phyloP scores from a whole-genome alignment of 257 asterid species.

The Fraxinus pennsylvanica region DNA sequence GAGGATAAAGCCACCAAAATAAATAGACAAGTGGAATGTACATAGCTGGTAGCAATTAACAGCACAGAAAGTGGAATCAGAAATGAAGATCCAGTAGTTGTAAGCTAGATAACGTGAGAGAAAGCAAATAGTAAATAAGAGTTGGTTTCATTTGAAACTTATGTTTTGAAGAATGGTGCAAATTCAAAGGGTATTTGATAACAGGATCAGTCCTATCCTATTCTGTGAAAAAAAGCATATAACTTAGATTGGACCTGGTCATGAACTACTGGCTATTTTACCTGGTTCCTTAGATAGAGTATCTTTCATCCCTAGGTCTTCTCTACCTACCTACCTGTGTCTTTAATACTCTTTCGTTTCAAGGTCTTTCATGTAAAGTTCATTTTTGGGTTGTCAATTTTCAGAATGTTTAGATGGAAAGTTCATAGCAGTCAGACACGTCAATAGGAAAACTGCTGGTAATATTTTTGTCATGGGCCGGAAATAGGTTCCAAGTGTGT shows the following conservation, averaged over 20 bases:
- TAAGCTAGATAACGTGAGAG: neutral
- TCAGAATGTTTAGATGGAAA: neutral
- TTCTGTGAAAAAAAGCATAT: neutral
- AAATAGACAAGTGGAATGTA: neutral
- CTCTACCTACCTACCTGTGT: neutral
- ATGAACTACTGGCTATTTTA: neutral
- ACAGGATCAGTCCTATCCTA: neutral
- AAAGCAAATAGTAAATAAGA: neutral
- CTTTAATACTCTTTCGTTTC: neutral
- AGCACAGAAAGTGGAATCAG: neutral
- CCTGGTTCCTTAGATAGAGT: neutral
- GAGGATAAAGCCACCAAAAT: neutral
- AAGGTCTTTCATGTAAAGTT: neutral
- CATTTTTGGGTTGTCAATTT: neutral
- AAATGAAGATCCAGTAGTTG: neutral
- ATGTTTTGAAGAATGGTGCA: neutral
- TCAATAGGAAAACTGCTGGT: constrained; percentile 2
- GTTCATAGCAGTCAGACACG: neutral
- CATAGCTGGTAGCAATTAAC: neutral
- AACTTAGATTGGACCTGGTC: neutral
- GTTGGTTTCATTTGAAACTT: neutral
- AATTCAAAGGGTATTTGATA: constrained; percentile 6
- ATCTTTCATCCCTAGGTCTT: neutral
- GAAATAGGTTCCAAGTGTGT: constrained; percentile 1
- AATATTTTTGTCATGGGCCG: neutral